These are phyloP conservation scores for Notholithocarpus densiflorus DNA, from an alignment of 306 rosid species.

Conservation along the genomic window DNA sequence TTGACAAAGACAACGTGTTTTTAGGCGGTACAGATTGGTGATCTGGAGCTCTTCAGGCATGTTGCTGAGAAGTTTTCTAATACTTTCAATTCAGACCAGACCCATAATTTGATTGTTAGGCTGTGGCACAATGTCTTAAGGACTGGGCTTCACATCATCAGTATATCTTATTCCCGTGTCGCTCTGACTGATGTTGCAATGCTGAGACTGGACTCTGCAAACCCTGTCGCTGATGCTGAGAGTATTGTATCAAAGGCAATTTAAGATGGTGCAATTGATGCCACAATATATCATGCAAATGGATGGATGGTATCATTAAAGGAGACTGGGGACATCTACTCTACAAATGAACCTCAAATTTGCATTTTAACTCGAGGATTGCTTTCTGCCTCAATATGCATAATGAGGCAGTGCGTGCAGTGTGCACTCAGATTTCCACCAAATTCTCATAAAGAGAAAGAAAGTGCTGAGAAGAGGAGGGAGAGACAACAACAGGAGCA, in stretches of 20 bases:
- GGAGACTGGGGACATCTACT: neutral
- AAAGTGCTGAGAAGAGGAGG: conserved; percentile 59
- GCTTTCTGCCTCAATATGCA: too few species aligned
- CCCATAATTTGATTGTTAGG: too few species aligned
- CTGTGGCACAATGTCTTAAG: conserved; percentile 49
- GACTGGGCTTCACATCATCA: conserved; percentile 90
- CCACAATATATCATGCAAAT: conserved; percentile 30
- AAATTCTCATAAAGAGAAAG: conserved; percentile 56
- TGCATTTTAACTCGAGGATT: too few species aligned
- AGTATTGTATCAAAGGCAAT: conserved; percentile 97
- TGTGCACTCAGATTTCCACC: conserved; percentile 38
- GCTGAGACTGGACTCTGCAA: conserved; percentile 42
- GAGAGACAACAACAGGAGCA: conserved; percentile 64
- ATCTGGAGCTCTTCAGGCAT: too few species aligned
- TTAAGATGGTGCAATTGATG: conserved; percentile 81
- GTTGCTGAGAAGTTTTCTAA: too few species aligned
- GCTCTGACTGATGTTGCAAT: conserved; percentile 83
- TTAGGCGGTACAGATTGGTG: too few species aligned
- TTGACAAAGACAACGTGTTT: too few species aligned
- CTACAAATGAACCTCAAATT: conserved; percentile 39
- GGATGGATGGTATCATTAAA: too few species aligned
- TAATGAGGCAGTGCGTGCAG: too few species aligned
- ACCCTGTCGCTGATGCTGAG: conserved; percentile 57
- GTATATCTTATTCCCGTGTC: conserved; percentile 90
- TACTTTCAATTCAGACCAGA: too few species aligned